phyloP scores from a whole-genome alignment of 1,139 yeast genomes.

The Debaryomyces fabryi region DNA sequence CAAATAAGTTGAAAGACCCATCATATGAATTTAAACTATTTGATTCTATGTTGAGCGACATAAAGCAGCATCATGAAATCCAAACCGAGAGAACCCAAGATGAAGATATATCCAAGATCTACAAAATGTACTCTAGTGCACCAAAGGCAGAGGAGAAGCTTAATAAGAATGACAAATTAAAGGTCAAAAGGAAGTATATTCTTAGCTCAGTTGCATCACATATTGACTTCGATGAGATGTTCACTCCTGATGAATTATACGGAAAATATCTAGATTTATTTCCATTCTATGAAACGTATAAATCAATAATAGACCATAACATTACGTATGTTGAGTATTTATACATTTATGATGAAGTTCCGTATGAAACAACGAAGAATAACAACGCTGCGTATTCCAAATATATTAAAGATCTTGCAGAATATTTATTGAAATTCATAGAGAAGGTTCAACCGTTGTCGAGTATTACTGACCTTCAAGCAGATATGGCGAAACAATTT shows the following conservation, averaged over 20 bases:
- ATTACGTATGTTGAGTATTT: conserved; percentile 56
- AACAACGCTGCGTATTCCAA: conserved; percentile 36
- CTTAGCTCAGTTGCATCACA: conserved; percentile 55
- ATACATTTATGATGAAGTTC: conserved; percentile 44
- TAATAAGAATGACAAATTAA: conserved; percentile 22
- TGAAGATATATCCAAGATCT: conserved; percentile 36
- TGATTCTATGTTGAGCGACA: conserved; percentile 38
- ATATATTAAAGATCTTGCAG: conserved; percentile 46
- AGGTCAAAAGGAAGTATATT: conserved; percentile 37
- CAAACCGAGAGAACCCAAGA: conserved; percentile 19
- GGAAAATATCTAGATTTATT: conserved; percentile 69
- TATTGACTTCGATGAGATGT: conserved; percentile 50
- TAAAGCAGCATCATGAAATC: conserved; percentile 28
- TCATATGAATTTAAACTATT: conserved; percentile 41
- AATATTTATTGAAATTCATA: conserved; percentile 51
- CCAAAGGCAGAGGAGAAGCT: conserved; percentile 18
- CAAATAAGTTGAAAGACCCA: conserved; percentile 30
- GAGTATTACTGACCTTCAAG: conserved; percentile 36
- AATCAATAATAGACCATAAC: conserved; percentile 40
- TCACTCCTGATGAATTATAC: conserved; percentile 60
- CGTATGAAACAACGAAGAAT: conserved; percentile 27
- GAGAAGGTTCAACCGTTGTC: conserved; percentile 54
- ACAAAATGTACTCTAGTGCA: conserved; percentile 41
- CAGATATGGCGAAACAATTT: conserved; percentile 35
- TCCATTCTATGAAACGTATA: conserved; percentile 52